Evolutionary conservation across 768 basidiomycete genomes (phyloP).

Genomic region (Phylloporus scabripes): DNA sequence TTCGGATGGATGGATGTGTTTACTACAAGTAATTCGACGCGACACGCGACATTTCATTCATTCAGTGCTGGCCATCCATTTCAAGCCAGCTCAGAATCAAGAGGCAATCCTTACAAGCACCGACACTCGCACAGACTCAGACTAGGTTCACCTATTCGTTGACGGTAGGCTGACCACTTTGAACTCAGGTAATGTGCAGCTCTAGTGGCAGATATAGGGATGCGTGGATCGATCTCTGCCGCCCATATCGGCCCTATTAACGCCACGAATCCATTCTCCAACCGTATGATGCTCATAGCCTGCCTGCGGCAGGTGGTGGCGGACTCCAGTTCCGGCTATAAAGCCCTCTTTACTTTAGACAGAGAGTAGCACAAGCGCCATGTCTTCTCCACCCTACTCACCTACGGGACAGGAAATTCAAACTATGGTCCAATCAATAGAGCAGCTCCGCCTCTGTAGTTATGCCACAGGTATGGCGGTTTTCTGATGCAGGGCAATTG

Average conservation of each 20-base stretch:
- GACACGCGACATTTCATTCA: no score
- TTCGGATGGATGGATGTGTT: no score
- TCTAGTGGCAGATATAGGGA: no score
- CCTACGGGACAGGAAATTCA: conserved; percentile 3
- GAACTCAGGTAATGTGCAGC: no score
- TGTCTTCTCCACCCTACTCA: conserved; percentile 7
- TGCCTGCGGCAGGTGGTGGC: not conserved
- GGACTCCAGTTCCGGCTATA: not conserved
- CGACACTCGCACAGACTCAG: no score
- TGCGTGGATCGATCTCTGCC: not conserved
- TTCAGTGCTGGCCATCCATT: no score
- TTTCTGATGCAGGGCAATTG: not conserved
- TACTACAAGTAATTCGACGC: no score
- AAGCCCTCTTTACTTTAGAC: not conserved
- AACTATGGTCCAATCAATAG: conserved; percentile 1
- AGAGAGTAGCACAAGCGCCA: not conserved
- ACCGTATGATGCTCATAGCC: not conserved
- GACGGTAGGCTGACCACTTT: no score
- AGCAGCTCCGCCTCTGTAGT: conserved; percentile 14
- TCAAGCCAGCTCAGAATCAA: no score
- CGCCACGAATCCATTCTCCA: not conserved
- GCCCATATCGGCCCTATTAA: not conserved
- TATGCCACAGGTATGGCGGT: conserved; percentile 10
- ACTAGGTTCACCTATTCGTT: no score
- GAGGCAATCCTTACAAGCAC: no score